phyloP scores from a whole-genome alignment of 257 asterid genomes.

The Plantago elongata region DNA sequence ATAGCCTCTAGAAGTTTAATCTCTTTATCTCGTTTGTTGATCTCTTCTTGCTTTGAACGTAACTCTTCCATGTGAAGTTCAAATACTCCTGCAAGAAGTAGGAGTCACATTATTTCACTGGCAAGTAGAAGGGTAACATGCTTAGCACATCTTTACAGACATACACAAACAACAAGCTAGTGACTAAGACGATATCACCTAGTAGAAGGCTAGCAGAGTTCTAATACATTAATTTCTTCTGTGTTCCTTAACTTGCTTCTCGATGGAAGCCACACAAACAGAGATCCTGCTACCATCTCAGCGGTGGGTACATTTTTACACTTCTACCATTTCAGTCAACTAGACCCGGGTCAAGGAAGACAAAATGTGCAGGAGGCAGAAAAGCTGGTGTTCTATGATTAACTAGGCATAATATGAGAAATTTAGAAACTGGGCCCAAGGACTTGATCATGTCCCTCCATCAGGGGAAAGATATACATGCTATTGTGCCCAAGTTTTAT shows the following conservation, averaged over 20 bases:
- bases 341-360: neutral
- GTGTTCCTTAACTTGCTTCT: no score
- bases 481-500: neutral
- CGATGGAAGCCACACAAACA: no score
- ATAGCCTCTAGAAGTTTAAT: slow-evolving; percentile 94
- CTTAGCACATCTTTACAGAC: neutral
- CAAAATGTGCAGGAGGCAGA: neutral
- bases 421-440: neutral
- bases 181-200: no score
- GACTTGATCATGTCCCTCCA: neutral
- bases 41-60: slow-evolving; percentile 84
- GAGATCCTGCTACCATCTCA: neutral
- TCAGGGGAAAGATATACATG: neutral
- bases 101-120: neutral
- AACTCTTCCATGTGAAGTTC: slow-evolving; percentile 94
- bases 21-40: slow-evolving; percentile 72
- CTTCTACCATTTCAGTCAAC: neutral
- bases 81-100: slow-evolving; percentile 69
- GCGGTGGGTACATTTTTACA: neutral
- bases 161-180: no score
- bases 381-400: slow-evolving; percentile 2
- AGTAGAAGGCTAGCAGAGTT: no score
- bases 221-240: no score
- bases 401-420: neutral
- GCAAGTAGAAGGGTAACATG: neutral